Base-by-base conservation (phyloP, 1,284 basidiomycete species). In the Polyporus tsugae region DNA sequence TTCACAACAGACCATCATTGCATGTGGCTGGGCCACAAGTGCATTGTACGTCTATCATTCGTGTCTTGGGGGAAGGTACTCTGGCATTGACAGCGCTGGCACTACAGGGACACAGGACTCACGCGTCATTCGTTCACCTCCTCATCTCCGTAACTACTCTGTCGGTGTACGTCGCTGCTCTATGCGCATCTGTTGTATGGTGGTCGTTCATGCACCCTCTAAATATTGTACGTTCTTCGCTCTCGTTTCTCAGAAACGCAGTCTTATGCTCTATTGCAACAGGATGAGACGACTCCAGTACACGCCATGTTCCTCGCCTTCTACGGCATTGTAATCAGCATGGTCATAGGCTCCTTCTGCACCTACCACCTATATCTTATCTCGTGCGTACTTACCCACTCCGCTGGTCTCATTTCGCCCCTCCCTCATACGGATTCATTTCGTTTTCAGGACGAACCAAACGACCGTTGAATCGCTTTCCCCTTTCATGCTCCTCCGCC, bases 71-170 rank as follows among this genome's bases (percentile, higher is more conserved):
- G 22, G 22, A 15, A 2, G 19, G 36, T 52, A 35, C 11, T 29
- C 17, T 22, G 3, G 4, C 22, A 19, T 9, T 49, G 33, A 64
- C 15, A 25, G 1, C 7, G 22, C 22, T 39, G 71, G n/a, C 29
- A 10, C 44, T 11, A 69, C 71, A 94, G 92, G 95, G 95, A 6
- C 90, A 94, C 79, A 85, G 93, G 77, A 96, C 94, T 63, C 94
- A 96, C 78, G 91, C 94, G 25, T 88, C 94, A 2, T 97, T 97
- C 78, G 81, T 96, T 57, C 92, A 96, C 75, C 95, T 97, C 77
- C 83, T 96, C 63, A 82, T 85, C 39, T 92, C 89, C 74, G 80
- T 90, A 33, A 90, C 91, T 2, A 75, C 92, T 2, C 84, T 95
- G 49, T 82, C 92, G 2, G 73, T 85, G 6, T 95, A 95, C 77